Percentiles rank a stretch among this genome's conserved stretches.
Evolutionary conservation across 441 rosid species (phyloP).

Genomic region (Viola pubescens): DNA sequence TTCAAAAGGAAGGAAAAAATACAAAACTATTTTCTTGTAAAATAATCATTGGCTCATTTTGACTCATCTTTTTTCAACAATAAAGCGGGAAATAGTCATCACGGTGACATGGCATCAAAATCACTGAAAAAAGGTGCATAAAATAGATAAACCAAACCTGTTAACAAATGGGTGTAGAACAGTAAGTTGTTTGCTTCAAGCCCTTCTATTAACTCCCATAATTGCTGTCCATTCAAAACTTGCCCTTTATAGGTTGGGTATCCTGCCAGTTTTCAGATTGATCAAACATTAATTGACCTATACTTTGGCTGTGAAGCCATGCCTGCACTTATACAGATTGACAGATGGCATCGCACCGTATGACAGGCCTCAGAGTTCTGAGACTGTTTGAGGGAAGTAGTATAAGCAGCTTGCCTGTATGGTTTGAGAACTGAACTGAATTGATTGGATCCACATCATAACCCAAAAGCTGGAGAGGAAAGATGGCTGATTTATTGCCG

Average conservation of each 20-base stretch:
- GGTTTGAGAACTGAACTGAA: slow-evolving; percentile 99
- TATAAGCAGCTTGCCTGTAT: slow-evolving; percentile 70
- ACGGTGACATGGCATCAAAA: neutral
- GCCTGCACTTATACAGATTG: slow-evolving; percentile 31
- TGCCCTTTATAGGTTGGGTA: slow-evolving; percentile 95
- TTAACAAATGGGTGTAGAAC: slow-evolving; percentile 83
- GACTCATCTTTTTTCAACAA: too few species aligned
- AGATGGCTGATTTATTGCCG: slow-evolving; percentile 95
- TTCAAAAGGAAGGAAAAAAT: too few species aligned
- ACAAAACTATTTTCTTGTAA: too few species aligned
- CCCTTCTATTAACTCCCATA: slow-evolving; percentile 88
- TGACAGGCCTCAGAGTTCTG: slow-evolving; percentile 29
- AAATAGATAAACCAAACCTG: slow-evolving; percentile 42
- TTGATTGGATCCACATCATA: slow-evolving; percentile 96
- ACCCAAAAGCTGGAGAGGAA: slow-evolving; percentile 92
- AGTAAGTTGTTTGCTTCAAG: slow-evolving; percentile 79
- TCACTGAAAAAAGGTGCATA: neutral
- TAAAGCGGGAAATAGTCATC: too few species aligned
- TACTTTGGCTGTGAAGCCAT: slow-evolving; percentile 12
- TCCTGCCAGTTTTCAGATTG: slow-evolving; percentile 38
- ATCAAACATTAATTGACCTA: slow-evolving; percentile 11
- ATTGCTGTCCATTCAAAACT: slow-evolving; percentile 82
- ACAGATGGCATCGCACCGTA: slow-evolving; percentile 34
- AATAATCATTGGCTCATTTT: too few species aligned
- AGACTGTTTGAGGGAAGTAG: slow-evolving; percentile 32